These are phyloP conservation scores for Coleophoma crateriformis DNA, from an alignment of 2,329 filamentous ascomycete genomes.

Conservation along the genomic window DNA sequence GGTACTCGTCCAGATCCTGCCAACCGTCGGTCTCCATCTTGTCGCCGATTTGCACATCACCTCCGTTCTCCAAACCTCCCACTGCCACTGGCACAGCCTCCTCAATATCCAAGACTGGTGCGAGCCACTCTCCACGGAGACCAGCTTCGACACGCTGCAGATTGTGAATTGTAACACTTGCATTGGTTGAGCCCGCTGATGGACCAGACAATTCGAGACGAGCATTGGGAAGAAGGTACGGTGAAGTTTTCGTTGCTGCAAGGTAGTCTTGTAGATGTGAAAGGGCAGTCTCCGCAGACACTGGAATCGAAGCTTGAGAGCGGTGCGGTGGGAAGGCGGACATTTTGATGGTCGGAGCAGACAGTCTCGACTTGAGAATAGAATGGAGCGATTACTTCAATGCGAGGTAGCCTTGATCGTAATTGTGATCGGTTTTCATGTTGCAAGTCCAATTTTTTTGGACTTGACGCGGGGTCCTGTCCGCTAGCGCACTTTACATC, in stretches of 20 bases:
- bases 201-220: constrained; percentile 25
- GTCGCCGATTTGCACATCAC: constrained; percentile 16
- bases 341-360: constrained; percentile 13
- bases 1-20: constrained; percentile 30
- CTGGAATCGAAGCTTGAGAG: constrained; percentile 17
- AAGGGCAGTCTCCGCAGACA: constrained; percentile 21
- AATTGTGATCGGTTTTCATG: too few species aligned
- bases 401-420: too few species aligned
- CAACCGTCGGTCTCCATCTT: constrained; percentile 23
- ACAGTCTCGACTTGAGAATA: too few species aligned
- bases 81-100: constrained; percentile 16
- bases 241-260: constrained; percentile 12
- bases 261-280: constrained; percentile 24
- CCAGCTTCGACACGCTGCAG: constrained; percentile 46
- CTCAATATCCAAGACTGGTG: constrained; percentile 31
- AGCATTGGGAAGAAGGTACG: constrained; percentile 27
- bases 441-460: constrained; percentile 3
- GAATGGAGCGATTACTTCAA: too few species aligned
- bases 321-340: constrained; percentile 24
- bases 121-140: constrained; percentile 43
- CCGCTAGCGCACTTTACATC: constrained; percentile 14
- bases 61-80: constrained; percentile 18
- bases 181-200: constrained; percentile 17
- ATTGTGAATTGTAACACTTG: constrained; percentile 43
- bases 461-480: constrained; percentile 3